A percentile compares a stretch with the other conserved stretches of the same genome.
These are phyloP conservation scores for Niveomyces coronatus DNA, from an alignment of 2,329 filamentous ascomycete genomes.

Conservation along the genomic window DNA sequence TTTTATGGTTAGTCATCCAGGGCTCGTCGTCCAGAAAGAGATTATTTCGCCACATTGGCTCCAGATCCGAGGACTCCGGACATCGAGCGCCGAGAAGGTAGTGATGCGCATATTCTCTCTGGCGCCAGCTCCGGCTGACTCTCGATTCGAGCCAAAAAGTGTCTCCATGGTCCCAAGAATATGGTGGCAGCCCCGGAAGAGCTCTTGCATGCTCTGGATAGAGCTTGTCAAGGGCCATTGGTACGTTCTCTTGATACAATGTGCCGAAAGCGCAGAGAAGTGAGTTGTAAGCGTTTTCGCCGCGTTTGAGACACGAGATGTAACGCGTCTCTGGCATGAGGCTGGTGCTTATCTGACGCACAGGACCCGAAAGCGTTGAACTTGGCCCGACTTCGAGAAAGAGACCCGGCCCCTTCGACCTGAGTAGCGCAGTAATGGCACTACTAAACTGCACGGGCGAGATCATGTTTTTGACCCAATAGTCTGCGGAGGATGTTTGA, in stretches of 20 bases:
- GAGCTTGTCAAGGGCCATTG: slow-evolving; percentile 11
- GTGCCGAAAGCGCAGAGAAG: slow-evolving; percentile 18
- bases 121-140: slow-evolving; percentile 20
- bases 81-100: slow-evolving; percentile 27
- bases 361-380: slow-evolving; percentile 15
- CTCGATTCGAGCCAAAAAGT: slow-evolving; percentile 24
- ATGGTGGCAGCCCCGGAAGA: slow-evolving; percentile 22
- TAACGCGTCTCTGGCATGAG: slow-evolving; percentile 9
- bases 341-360: slow-evolving; percentile 16
- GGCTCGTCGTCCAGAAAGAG: slow-evolving; percentile 13
- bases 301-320: slow-evolving; percentile 11
- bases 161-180: slow-evolving; percentile 27
- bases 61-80: slow-evolving; percentile 15
- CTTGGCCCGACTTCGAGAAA: slow-evolving; percentile 18
- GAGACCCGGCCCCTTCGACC: not conserved
- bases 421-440: slow-evolving; percentile 9
- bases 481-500: slow-evolving; percentile 10
- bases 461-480: slow-evolving; percentile 16
- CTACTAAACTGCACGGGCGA: slow-evolving; percentile 18
- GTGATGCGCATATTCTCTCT: slow-evolving; percentile 23
- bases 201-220: slow-evolving; percentile 8
- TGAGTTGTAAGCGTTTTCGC: slow-evolving; percentile 9
- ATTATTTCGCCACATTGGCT: slow-evolving; percentile 17
- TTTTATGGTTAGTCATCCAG: slow-evolving; percentile 29
- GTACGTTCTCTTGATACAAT: slow-evolving; percentile 12